phyloP scores from a whole-genome alignment of 495 filamentous ascomycete species.

The Melanomma pulvis-pyrius region DNA sequence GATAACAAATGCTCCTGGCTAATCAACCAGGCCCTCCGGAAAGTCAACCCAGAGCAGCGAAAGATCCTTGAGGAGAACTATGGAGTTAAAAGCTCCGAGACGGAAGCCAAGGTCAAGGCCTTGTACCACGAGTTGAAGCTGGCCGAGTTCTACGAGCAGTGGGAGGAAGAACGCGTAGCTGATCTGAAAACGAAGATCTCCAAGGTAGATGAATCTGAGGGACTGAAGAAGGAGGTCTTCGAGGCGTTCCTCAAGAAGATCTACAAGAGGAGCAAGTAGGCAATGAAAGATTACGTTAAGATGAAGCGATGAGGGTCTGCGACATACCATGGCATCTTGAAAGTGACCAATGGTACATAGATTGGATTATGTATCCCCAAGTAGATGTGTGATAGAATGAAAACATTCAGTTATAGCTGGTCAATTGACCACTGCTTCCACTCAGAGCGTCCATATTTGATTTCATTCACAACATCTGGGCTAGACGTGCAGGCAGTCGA shows the following conservation, averaged over 20 bases:
- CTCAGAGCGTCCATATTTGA: too few species aligned
- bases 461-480: too few species aligned
- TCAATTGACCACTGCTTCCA: too few species aligned
- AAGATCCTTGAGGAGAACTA: constrained; percentile 81
- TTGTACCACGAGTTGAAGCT: constrained; percentile 83
- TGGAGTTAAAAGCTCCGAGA: constrained; percentile 79
- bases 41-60: constrained; percentile 78
- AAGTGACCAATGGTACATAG: background rate
- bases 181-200: constrained; percentile 75
- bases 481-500: too few species aligned
- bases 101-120: constrained; percentile 83
- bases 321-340: background rate
- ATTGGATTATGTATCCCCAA: background rate
- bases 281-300: background rate
- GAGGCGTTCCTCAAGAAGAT: constrained; percentile 92
- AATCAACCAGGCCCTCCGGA: constrained; percentile 85
- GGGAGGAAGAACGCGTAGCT: constrained; percentile 80
- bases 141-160: constrained; percentile 78
- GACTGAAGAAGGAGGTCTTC: constrained; percentile 87
- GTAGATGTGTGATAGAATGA: background rate
- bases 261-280: constrained; percentile 90
- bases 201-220: constrained; percentile 78
- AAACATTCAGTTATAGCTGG: too few species aligned
- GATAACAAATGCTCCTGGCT: constrained; percentile 99
- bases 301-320: background rate